These are phyloP conservation scores for Beauveria scarabaeidicola DNA, from an alignment of 2,329 filamentous ascomycete species.

Conservation along the genomic window DNA sequence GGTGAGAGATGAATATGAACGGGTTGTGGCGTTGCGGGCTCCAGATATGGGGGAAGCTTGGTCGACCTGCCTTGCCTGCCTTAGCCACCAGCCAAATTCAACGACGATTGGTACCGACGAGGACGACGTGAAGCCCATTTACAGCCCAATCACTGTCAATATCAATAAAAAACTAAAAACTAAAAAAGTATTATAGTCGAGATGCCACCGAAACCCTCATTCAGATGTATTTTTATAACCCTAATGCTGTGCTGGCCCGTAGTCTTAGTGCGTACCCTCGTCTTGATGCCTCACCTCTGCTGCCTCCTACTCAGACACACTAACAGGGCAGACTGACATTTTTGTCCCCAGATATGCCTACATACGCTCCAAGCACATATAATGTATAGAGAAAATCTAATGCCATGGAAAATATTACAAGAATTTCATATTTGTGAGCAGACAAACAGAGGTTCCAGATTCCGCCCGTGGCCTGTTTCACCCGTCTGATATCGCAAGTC, in stretches of 20 bases:
- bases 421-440: neutral
- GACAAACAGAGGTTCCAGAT: neutral
- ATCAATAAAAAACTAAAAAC: neutral
- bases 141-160: neutral
- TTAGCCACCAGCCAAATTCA: neutral
- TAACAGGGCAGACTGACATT: neutral
- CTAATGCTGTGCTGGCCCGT: neutral
- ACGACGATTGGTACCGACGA: neutral
- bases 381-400: no score
- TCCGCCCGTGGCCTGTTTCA: neutral
- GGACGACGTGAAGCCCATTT: neutral
- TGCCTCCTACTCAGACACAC: neutral
- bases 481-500: neutral
- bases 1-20: neutral
- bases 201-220: no score
- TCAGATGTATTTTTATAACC: neutral
- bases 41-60: neutral
- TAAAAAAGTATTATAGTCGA: no score
- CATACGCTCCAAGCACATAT: no score
- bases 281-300: neutral
- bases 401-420: neutral
- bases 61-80: no score
- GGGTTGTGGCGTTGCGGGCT: neutral
- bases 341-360: neutral
- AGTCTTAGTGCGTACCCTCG: neutral